Percentiles rank a stretch among this genome's conserved stretches.
These are phyloP conservation scores for Eruca vesicaria DNA, from an alignment of 441 rosid species.

Conservation along the genomic window DNA sequence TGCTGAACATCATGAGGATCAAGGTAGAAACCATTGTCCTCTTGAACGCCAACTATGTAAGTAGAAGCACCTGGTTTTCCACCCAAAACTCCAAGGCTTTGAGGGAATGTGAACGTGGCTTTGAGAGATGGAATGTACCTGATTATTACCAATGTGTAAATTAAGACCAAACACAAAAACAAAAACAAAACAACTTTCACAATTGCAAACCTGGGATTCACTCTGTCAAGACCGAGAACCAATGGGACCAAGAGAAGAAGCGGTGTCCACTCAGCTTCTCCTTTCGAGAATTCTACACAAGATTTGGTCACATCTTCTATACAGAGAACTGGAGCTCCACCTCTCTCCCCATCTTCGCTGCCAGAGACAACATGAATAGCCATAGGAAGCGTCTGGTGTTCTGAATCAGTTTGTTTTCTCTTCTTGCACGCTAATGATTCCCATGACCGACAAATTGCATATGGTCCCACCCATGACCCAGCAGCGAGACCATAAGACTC, in stretches of 20 bases:
- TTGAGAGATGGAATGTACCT: slow-evolving; percentile 79
- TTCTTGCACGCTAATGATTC: slow-evolving; percentile 59
- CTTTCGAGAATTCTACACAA: slow-evolving; percentile 69
- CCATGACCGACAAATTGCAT: slow-evolving; percentile 89
- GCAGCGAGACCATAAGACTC: slow-evolving; percentile 83
- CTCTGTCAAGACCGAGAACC: slow-evolving; percentile 91
- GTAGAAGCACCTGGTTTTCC: slow-evolving; percentile 89
- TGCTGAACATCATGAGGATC: slow-evolving; percentile 83
- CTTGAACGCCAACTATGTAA: slow-evolving; percentile 84
- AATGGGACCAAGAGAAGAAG: slow-evolving; percentile 88
- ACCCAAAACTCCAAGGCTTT: slow-evolving; percentile 87
- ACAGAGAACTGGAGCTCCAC: slow-evolving; percentile 92
- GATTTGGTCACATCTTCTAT: slow-evolving; percentile 73
- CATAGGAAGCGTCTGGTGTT: slow-evolving; percentile 58
- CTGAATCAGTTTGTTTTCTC: slow-evolving; percentile 44
- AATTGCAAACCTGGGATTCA: slow-evolving; percentile 74
- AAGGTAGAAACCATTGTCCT: slow-evolving; percentile 70
- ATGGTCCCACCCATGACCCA: slow-evolving; percentile 99
- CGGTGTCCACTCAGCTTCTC: slow-evolving; percentile 68
- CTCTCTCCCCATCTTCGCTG: slow-evolving; percentile 89
- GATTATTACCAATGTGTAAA: background rate
- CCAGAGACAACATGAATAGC: slow-evolving; percentile 90
- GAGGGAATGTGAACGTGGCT: slow-evolving; percentile 76
- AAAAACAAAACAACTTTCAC: background rate
- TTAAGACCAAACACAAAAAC: background rate